phyloP scores from a whole-genome alignment of 139 green algal genomes.

The Spirogloea muscicola region DNA sequence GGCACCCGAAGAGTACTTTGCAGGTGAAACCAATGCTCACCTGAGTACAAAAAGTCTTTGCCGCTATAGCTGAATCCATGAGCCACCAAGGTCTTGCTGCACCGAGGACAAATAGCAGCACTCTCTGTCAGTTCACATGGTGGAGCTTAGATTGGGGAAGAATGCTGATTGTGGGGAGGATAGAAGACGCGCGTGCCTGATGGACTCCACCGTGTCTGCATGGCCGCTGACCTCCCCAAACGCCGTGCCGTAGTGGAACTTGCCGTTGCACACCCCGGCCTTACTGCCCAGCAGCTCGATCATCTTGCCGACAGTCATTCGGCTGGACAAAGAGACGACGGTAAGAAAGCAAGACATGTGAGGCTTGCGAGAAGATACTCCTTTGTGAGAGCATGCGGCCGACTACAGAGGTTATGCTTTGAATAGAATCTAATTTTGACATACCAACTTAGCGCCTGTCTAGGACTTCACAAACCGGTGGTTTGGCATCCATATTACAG shows the following conservation, averaged over 20 bases:
- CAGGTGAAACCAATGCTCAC: constrained; percentile 9
- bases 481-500: too few relatives aligned
- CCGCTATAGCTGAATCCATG: constrained; percentile 77
- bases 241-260: constrained; percentile 77
- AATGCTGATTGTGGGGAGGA: background rate
- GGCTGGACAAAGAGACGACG: constrained; percentile 19
- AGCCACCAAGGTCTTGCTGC: constrained; percentile 66
- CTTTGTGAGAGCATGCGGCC: too few relatives aligned
- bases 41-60: constrained; percentile 53
- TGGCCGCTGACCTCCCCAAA: constrained; percentile 85
- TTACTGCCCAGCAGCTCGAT: constrained; percentile 95
- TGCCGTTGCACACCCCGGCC: constrained; percentile 64
- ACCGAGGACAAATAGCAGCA: too few relatives aligned
- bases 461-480: too few relatives aligned
- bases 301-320: constrained; percentile 82
- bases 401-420: too few relatives aligned
- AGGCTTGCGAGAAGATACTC: background rate
- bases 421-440: too few relatives aligned
- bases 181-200: constrained; percentile 30
- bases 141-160: too few relatives aligned
- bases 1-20: too few relatives aligned
- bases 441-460: too few relatives aligned
- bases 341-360: constrained; percentile 1
- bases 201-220: constrained; percentile 65
- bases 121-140: too few relatives aligned